Evolutionary conservation across 805 yeast species (phyloP).

Genomic region (Zygosaccharomyces rouxii): DNA sequence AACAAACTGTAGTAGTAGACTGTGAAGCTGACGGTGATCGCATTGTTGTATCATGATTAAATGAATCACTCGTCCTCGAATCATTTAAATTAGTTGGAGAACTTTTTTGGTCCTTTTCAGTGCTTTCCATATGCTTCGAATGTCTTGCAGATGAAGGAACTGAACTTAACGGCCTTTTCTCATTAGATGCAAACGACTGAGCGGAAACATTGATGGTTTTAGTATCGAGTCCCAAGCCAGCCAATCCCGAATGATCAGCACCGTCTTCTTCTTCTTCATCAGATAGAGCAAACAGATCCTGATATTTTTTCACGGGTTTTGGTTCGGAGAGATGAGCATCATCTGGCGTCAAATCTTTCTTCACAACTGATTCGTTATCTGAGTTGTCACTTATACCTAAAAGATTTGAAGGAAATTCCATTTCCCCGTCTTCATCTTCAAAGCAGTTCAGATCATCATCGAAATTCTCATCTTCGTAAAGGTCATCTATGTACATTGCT

Average conservation of each 20-base stretch:
- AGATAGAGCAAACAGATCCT: constrained; percentile 27
- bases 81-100: background rate
- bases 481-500: constrained; percentile 39
- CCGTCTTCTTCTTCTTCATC: constrained; percentile 18
- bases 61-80: background rate
- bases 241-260: background rate
- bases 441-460: constrained; percentile 41
- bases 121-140: background rate
- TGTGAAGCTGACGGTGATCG: background rate
- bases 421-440: constrained; percentile 28
- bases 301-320: constrained; percentile 17
- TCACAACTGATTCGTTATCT: constrained; percentile 1
- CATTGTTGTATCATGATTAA: background rate
- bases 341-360: background rate
- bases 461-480: constrained; percentile 39
- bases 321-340: background rate
- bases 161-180: background rate
- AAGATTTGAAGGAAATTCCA: constrained; percentile 34
- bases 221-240: background rate
- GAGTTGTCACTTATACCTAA: constrained; percentile 18
- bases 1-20: background rate
- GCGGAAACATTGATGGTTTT: background rate
- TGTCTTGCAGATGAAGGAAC: background rate
- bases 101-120: background rate
- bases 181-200: background rate